phyloP scores from a whole-genome alignment of 2,329 filamentous ascomycete species.

The Aspergillus sp. region DNA sequence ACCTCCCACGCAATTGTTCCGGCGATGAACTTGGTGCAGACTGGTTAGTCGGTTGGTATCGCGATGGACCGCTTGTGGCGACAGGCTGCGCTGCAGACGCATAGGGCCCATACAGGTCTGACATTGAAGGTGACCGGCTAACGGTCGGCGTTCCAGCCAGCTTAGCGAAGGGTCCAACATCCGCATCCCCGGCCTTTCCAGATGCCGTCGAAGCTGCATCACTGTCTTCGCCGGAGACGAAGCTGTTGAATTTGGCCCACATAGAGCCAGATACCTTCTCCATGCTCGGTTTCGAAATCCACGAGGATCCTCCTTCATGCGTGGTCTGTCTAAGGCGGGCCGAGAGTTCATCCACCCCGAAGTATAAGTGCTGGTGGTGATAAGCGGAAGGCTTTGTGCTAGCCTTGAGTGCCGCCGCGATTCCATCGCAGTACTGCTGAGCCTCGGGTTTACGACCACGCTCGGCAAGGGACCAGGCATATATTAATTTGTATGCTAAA shows the following conservation, averaged over 20 bases:
- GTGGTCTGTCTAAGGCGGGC: conserved; percentile 82
- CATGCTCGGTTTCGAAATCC: conserved; percentile 94
- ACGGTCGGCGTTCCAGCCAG: conserved; percentile 73
- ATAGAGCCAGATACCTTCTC: conserved; percentile 91
- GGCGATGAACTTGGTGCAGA: conserved; percentile 52
- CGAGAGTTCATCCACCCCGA: conserved; percentile 77
- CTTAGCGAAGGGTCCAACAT: conserved; percentile 77
- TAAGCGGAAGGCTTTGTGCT: conserved; percentile 85
- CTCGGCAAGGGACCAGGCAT: conserved; percentile 81
- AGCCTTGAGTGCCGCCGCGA: conserved; percentile 71
- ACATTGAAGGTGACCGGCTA: conserved; percentile 70
- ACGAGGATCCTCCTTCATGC: conserved; percentile 76
- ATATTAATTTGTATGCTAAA: conserved; percentile 85
- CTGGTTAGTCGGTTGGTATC: conserved; percentile 45
- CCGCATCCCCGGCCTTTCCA: conserved; percentile 56
- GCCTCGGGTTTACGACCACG: conserved; percentile 80
- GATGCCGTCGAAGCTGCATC: conserved; percentile 62
- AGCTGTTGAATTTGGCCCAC: conserved; percentile 93
- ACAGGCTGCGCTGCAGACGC: conserved; percentile 36
- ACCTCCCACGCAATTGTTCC: conserved; percentile 50
- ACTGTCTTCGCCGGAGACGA: conserved; percentile 86
- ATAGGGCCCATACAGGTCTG: conserved; percentile 71
- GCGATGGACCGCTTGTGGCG: conserved; percentile 35
- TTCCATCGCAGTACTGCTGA: conserved; percentile 85
- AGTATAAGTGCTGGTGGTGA: conserved; percentile 73